Evolutionary conservation across 352 stramenopile genomes (phyloP), one percentile per base, ranked within the genome.

Genomic region (Pythium rishiriense): DNA sequence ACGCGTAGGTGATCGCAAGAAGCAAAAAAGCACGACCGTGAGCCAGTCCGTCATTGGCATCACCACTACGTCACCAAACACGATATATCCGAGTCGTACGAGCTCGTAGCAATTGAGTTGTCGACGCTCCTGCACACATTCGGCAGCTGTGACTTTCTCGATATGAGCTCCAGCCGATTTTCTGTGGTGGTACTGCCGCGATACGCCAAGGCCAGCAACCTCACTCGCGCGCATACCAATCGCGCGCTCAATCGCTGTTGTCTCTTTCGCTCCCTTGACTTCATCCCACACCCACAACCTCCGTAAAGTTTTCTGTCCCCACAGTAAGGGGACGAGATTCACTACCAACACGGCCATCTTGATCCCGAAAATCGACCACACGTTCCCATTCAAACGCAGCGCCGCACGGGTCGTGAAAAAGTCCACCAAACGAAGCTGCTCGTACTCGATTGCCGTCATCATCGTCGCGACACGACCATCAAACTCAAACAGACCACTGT

Each of bases 311-410:
- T 51, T 57, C 24, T 31, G 39, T 0, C 31, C 60, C n/a, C 83
- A 52, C 4, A 76, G 19, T 4, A 87, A 45, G 22, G 74, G 73
- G 26, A 82, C 28, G 0, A 75, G 45, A 37, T 76, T 83, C 48
- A 81, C 29, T 0, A 42, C 70, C 9, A 85, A 58, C 21, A 83
- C 25, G 10, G 54, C 68, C 19, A 85, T 9, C 43, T 87, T 87
- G 31, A 81, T 43, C 14, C 53, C 25, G 22, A 81, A 79, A 19
- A 85, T 74, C 55, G 70, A 53, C 21, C 42, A 58, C 49, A 76
- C 49, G 60, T 68, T 73, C 22, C 74, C 78, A 25, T 79, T 64
- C 41, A 85, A 54, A 0, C 60, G 66, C 17, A 78, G 57, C 0
- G 65, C 66, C 26, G 67, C 54, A 41, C 69, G 46, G 4, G 64